Base-by-base conservation (phyloP, 805 yeast species). In the Yamadazyma paraphyllophila region DNA sequence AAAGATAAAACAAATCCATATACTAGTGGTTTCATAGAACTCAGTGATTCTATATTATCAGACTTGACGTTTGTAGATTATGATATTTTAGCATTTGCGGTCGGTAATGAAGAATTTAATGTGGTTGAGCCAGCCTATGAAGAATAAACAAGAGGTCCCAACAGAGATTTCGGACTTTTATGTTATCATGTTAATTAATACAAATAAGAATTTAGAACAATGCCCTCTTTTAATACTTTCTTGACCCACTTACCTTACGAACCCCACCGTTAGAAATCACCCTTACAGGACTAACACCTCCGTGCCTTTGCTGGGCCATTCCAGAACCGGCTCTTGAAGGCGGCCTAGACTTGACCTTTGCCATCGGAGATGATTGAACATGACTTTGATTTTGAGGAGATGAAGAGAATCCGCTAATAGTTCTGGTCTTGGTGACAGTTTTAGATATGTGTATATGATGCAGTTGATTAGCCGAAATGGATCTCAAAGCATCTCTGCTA, bases 51-150 rank as follows among this genome's bases (percentile, higher is more conserved):
- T 20, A 59, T 53, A 14, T 47, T 76, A 25, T 54, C 56, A n/a
- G 53, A 52, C 5, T 42, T 73, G 3, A 50, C 54, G 9, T 59
- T 76, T 45, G 58, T 51, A 14, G 82, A 78, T 52, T 67, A 68
- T 50, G 69, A 67, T 33, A 56, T 68, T 4, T 31, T 78, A 9
- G 73, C 74, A 7, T 78, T 78, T 56, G 67, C 67, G 11, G 53
- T 44, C 0, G 66, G 62, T 14, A 78, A 71, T 41, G 71, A 66
- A 5, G 53, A 46, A 4, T 76, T 75, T 44, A 43, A 48, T 24
- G 60, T 70, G 7, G 56, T 55, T 1, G 72, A 67, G 44, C 65
- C 71, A 2, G 61, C 65, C 17, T 67, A 62, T 50, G 69, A 67
- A 20, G 72, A 67, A 26, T 45, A 36, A 20, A 6, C 24, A 20